phyloP scores from a whole-genome alignment of 2,329 filamentous ascomycete species.

The Monosporascus sp. region DNA sequence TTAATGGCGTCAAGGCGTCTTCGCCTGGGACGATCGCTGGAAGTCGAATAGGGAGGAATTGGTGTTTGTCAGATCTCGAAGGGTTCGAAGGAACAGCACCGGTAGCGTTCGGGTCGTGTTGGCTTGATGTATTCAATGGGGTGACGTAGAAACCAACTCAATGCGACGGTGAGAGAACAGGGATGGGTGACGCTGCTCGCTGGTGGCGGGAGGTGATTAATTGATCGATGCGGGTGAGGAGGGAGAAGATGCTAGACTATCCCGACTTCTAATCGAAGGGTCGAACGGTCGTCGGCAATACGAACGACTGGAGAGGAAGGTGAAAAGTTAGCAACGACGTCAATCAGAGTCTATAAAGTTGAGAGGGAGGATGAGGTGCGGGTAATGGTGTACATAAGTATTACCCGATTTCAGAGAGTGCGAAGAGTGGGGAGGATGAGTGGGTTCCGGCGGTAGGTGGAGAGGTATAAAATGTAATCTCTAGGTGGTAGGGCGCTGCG shows the following conservation, averaged over 20 bases:
- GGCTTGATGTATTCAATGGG: background rate
- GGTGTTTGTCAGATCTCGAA: background rate
- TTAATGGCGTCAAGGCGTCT: constrained; percentile 12
- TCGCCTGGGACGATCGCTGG: constrained; percentile 16
- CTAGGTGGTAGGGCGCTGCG: constrained; percentile 21
- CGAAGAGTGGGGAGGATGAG: background rate
- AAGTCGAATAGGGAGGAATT: constrained; percentile 11
- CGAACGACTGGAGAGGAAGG: background rate
- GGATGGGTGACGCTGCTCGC: too few relatives aligned
- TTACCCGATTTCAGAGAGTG: constrained; percentile 1
- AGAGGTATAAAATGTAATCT: constrained; percentile 1
- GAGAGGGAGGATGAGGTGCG: constrained; percentile 19
- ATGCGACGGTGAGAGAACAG: too few relatives aligned
- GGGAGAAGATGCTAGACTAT: background rate
- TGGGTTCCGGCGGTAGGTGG: background rate
- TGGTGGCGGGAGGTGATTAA: too few relatives aligned
- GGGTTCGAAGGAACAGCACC: background rate
- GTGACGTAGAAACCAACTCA: background rate
- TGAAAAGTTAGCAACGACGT: background rate
- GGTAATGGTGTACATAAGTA: constrained; percentile 29
- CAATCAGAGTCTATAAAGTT: background rate
- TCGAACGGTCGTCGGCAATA: background rate
- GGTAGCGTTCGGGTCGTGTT: background rate
- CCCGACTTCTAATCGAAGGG: too few relatives aligned
- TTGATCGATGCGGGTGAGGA: background rate